Evolutionary conservation across 768 basidiomycete species (phyloP).

Genomic region (Amanita pallidorosea): DNA sequence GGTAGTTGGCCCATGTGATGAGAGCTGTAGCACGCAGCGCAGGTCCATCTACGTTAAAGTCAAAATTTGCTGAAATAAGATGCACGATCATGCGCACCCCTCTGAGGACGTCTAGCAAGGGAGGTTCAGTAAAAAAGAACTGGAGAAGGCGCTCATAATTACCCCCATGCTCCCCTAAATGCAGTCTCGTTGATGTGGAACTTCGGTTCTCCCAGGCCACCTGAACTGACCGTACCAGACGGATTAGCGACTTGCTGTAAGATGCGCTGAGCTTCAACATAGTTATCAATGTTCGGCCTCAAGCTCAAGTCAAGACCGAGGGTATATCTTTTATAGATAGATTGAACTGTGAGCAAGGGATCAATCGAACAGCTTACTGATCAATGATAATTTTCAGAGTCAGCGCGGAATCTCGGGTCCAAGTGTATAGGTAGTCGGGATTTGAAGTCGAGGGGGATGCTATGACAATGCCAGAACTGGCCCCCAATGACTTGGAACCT

Average conservation of each 20-base stretch:
- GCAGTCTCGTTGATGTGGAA: constrained; percentile 55
- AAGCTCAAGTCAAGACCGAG: constrained; percentile 39
- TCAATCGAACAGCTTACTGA: constrained; percentile 19
- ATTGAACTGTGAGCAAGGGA: background rate
- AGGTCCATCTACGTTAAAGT: constrained; percentile 47
- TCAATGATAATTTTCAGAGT: constrained; percentile 41
- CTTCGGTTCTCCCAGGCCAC: constrained; percentile 70
- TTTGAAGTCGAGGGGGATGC: constrained; percentile 35
- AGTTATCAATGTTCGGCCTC: constrained; percentile 40
- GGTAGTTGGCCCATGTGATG: constrained; percentile 58
- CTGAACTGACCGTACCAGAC: constrained; percentile 45
- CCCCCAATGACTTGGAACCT: constrained; percentile 36
- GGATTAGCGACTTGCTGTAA: constrained; percentile 61
- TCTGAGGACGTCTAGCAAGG: constrained; percentile 38
- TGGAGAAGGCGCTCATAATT: constrained; percentile 2
- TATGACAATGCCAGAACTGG: constrained; percentile 34
- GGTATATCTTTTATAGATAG: constrained; percentile 19
- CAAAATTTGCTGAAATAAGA: background rate
- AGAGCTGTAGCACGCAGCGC: constrained; percentile 59
- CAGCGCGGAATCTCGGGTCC: constrained; percentile 62
- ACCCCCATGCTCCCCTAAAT: constrained; percentile 42
- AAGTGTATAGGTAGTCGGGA: constrained; percentile 54
- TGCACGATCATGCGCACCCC: constrained; percentile 24
- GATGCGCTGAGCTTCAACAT: constrained; percentile 34
- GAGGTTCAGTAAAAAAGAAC: background rate